Conservation (phyloP, 768 basidiomycete genomes). For the Obba rivulosa region DNA sequence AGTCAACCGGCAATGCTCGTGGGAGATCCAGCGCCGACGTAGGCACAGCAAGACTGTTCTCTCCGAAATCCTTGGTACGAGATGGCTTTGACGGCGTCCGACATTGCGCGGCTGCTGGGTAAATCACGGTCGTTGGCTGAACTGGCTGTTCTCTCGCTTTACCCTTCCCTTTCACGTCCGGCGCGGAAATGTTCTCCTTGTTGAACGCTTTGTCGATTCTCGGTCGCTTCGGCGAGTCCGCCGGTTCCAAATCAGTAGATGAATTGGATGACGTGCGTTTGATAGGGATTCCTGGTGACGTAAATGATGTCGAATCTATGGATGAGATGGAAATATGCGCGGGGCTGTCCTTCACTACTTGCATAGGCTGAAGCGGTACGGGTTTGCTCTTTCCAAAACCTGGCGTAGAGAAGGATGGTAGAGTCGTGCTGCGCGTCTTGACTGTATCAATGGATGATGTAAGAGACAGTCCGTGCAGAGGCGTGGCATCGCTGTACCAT, state of each 20-base stretch:
- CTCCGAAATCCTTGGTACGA: background rate
- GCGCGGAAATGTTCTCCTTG: slow-evolving; percentile 21
- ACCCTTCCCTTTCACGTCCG: slow-evolving; percentile 14
- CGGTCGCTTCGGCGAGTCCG: slow-evolving; percentile 25
- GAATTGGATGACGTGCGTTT: slow-evolving; percentile 29
- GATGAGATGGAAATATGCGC: slow-evolving; percentile 11
- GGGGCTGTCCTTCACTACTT: slow-evolving; percentile 16
- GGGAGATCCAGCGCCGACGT: too few species aligned
- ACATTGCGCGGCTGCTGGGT: background rate
- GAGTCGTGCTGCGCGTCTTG: slow-evolving; percentile 6
- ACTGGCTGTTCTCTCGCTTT: slow-evolving; percentile 7
- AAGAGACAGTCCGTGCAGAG: too few species aligned
- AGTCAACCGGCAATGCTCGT: background rate
- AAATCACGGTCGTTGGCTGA: background rate
- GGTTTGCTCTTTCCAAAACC: slow-evolving; percentile 32
- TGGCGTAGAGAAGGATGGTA: slow-evolving; percentile 43
- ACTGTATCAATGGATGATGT: background rate
- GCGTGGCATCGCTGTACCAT: too few species aligned
- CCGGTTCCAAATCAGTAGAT: slow-evolving; percentile 6
- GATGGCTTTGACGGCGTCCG: background rate
- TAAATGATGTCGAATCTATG: slow-evolving; percentile 8
- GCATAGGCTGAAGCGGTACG: background rate
- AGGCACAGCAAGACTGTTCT: background rate
- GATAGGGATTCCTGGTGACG: slow-evolving; percentile 8
- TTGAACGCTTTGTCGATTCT: slow-evolving; percentile 20